Conservation (phyloP, 2,329 filamentous ascomycete genomes). For the Albophoma yamanashiensis region DNA sequence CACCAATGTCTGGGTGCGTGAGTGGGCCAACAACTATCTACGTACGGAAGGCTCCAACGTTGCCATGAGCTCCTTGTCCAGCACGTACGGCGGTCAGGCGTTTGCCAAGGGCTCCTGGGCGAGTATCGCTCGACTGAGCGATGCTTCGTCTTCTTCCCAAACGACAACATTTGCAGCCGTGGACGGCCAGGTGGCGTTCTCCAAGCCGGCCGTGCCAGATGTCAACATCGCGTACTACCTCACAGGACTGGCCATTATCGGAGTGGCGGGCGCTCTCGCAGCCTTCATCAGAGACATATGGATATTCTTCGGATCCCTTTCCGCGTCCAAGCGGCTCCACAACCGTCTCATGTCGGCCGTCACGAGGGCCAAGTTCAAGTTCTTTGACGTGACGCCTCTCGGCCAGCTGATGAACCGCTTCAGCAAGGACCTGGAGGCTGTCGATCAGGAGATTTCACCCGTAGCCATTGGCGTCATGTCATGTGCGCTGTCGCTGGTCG, state of each 20-base stretch:
- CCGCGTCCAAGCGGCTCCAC: constrained; percentile 79
- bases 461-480: constrained; percentile 69
- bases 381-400: constrained; percentile 92
- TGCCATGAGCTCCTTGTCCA: constrained; percentile 9
- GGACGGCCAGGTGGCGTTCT: constrained; percentile 6
- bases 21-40: constrained; percentile 89
- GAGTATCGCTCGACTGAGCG: constrained; percentile 26
- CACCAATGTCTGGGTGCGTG: constrained; percentile 87
- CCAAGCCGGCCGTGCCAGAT: constrained; percentile 27
- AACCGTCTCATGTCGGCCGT: constrained; percentile 66
- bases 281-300: constrained; percentile 77
- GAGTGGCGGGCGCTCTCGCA: constrained; percentile 64
- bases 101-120: constrained; percentile 21
- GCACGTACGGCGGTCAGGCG: constrained; percentile 13
- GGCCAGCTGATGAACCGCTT: constrained; percentile 98
- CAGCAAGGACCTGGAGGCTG: constrained; percentile 89
- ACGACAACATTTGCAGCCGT: background rate
- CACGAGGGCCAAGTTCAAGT: constrained; percentile 86
- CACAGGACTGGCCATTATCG: constrained; percentile 69
- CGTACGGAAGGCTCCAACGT: constrained; percentile 23
- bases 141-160: constrained; percentile 5
- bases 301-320: constrained; percentile 84
- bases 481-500: constrained; percentile 58
- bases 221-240: constrained; percentile 83
- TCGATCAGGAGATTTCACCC: constrained; percentile 93